These are phyloP conservation scores for Coelastrella sp. DNA, from an alignment of 139 green algal genomes.

Conservation along the genomic window DNA sequence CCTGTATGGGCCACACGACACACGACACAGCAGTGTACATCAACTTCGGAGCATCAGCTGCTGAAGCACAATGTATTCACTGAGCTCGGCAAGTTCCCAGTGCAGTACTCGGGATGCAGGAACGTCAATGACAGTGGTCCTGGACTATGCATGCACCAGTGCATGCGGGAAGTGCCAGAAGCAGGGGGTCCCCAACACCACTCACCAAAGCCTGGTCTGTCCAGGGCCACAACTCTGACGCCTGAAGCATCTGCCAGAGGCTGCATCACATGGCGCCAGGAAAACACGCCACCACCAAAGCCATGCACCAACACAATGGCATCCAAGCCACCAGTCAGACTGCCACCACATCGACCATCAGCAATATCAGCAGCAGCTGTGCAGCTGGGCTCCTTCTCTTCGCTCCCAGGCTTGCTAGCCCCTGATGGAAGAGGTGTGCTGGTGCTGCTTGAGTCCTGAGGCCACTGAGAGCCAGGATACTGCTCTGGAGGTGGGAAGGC, in stretches of 20 bases:
- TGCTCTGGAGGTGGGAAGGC: slow-evolving; percentile 20
- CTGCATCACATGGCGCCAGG: slow-evolving; percentile 85
- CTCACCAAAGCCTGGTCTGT: slow-evolving; percentile 75
- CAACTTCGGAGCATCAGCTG: no score
- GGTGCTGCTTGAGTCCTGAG: not conserved
- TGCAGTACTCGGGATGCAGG: no score
- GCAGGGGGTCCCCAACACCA: no score
- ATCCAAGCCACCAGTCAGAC: not conserved
- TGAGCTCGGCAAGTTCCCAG: no score
- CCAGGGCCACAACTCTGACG: slow-evolving; percentile 71
- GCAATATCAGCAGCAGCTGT: not conserved
- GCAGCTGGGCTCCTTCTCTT: not conserved
- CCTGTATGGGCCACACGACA: not conserved
- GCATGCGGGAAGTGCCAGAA: no score
- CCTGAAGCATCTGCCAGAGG: slow-evolving; percentile 68
- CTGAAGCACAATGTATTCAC: no score
- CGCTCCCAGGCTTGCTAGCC: not conserved
- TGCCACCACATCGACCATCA: not conserved
- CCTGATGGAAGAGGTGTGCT: not conserved
- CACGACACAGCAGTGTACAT: no score
- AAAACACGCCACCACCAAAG: slow-evolving; percentile 83
- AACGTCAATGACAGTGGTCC: no score
- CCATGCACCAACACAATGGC: slow-evolving; percentile 81
- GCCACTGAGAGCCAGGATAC: not conserved
- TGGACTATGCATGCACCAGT: no score